A percentile compares a stretch with the other conserved stretches of the same genome.
These are phyloP conservation scores for Lactuca sativa DNA, from an alignment of 129 eudicot species.

Conservation along the genomic window DNA sequence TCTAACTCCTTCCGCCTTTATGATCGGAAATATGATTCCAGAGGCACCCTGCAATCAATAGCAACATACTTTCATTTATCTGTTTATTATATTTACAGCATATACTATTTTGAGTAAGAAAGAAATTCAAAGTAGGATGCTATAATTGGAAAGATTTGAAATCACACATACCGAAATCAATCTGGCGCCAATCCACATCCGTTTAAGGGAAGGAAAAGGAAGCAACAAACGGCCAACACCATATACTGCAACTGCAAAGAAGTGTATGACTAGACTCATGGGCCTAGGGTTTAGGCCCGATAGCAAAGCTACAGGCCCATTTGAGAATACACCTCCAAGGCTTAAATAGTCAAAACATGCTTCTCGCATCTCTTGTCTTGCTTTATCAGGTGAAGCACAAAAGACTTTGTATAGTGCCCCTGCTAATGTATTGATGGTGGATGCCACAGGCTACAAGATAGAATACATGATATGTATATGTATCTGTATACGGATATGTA, in stretches of 20 bases:
- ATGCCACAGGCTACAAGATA: slow-evolving; percentile 37
- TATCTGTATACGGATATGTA: too few species aligned
- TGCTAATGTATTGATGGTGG: slow-evolving; percentile 37
- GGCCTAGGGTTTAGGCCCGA: slow-evolving; percentile 40
- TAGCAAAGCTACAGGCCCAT: slow-evolving; percentile 27
- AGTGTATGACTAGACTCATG: slow-evolving; percentile 31
- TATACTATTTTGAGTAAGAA: too few species aligned
- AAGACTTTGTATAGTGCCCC: slow-evolving; percentile 37
- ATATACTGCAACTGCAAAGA: slow-evolving; percentile 36
- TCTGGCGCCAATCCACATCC: slow-evolving; percentile 31
- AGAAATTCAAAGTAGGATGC: neutral
- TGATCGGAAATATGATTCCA: neutral
- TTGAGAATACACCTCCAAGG: slow-evolving; percentile 36
- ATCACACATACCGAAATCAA: slow-evolving; percentile 20
- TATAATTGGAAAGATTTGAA: neutral
- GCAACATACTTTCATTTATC: too few species aligned
- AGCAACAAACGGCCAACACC: slow-evolving; percentile 39
- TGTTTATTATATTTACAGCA: too few species aligned
- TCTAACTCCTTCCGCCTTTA: slow-evolving; percentile 34
- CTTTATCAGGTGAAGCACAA: slow-evolving; percentile 38
- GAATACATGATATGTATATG: too few species aligned
- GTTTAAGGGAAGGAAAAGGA: slow-evolving; percentile 38
- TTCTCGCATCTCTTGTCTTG: slow-evolving; percentile 30
- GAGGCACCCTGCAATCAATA: neutral
- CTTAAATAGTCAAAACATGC: slow-evolving; percentile 42